A percentile compares a stretch with the other conserved stretches of the same genome.
These are phyloP conservation scores for Diospyros kaki DNA, from an alignment of 148 eudicot species.

Conservation along the genomic window DNA sequence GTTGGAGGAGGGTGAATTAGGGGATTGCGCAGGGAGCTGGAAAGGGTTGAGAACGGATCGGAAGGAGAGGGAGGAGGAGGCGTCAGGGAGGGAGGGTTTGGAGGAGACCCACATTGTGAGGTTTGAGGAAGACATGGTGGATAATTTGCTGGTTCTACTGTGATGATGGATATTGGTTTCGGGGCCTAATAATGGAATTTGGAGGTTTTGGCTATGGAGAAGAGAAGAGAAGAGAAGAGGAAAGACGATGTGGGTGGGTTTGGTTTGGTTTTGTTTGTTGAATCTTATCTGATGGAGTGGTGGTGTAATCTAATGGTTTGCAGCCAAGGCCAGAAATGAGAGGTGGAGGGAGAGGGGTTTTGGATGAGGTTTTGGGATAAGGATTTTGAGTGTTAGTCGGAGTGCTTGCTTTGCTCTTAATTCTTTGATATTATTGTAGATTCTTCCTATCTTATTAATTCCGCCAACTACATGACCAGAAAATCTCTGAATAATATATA, in stretches of 20 bases:
- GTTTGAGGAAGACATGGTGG: slow-evolving; percentile 47
- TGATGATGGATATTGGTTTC: no score
- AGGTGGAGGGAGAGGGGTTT: slow-evolving; percentile 32
- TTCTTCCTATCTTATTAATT: no score
- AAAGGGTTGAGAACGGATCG: slow-evolving; percentile 48
- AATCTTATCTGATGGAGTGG: no score
- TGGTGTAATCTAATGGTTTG: no score
- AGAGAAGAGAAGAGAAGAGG: slow-evolving; percentile 1
- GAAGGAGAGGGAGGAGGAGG: slow-evolving; percentile 45
- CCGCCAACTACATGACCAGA: no score
- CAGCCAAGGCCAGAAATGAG: slow-evolving; percentile 37
- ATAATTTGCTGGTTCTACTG: no score
- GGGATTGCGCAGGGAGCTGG: slow-evolving; percentile 34
- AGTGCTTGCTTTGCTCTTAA: no score
- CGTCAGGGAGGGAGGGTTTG: slow-evolving; percentile 35
- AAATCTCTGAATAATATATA: no score
- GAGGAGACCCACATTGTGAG: slow-evolving; percentile 43
- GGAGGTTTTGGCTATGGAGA: slow-evolving; percentile 3
- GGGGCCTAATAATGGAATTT: not conserved
- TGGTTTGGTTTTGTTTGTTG: slow-evolving; percentile 10
- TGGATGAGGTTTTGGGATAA: slow-evolving; percentile 71
- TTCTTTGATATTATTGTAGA: no score
- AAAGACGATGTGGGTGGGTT: slow-evolving; percentile 10
- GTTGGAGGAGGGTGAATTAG: slow-evolving; percentile 14
- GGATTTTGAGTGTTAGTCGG: slow-evolving; percentile 24